phyloP scores from a whole-genome alignment of 306 rosid genomes.

The Pueraria montana region DNA sequence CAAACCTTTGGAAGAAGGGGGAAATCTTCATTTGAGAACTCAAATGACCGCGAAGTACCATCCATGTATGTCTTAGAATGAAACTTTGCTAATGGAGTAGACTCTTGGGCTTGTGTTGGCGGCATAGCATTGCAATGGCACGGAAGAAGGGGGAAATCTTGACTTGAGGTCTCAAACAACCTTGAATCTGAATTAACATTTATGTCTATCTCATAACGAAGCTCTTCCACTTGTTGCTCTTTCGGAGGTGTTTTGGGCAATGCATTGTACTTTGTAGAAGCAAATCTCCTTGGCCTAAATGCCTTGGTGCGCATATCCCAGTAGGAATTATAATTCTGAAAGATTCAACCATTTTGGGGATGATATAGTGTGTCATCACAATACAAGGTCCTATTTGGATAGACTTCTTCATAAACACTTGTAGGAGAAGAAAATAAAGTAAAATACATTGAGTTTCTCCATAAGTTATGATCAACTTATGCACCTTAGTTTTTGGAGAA shows the following conservation, averaged over 20 bases:
- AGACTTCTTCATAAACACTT: background rate
- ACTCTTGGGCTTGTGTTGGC: constrained; percentile 29
- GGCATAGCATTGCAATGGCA: constrained; percentile 23
- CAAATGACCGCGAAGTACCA: background rate
- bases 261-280: background rate
- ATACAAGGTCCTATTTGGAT: background rate
- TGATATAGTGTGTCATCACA: constrained; percentile 40
- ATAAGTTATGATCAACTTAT: background rate
- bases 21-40: background rate
- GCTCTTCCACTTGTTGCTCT: constrained; percentile 37
- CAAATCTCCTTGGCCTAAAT: constrained; percentile 41
- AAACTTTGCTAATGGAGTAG: constrained; percentile 4
- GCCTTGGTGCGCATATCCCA: constrained; percentile 38
- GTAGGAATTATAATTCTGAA: constrained; percentile 55
- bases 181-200: background rate
- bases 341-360: constrained; percentile 37
- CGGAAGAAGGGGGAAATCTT: constrained; percentile 59
- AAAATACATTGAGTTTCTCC: background rate
- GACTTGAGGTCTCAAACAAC: background rate
- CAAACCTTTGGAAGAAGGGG: background rate
- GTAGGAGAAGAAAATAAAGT: background rate
- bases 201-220: background rate
- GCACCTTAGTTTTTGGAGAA: background rate
- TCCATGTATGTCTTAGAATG: background rate
- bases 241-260: constrained; percentile 40